A percentile compares a stretch with the other conserved stretches of the same genome.
phyloP scores from a whole-genome alignment of 2,329 filamentous ascomycete genomes.

The Xylaria polymorpha region DNA sequence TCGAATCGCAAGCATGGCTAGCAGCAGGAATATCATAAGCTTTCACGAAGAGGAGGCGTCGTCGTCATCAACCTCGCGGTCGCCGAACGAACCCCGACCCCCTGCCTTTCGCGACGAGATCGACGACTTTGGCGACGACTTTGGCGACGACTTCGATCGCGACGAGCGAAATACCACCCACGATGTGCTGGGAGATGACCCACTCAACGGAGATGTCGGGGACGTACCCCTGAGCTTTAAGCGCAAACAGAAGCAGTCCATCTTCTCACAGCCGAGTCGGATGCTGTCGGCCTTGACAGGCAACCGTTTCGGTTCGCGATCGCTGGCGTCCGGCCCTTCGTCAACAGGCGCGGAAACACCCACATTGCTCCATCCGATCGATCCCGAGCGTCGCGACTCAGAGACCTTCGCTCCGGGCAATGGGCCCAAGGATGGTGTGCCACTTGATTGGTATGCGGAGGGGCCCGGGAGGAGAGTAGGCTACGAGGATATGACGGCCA shows the following conservation, averaged over 20 bases:
- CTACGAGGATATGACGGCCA: slow-evolving; percentile 96
- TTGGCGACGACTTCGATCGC: slow-evolving; percentile 44
- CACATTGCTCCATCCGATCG: slow-evolving; percentile 42
- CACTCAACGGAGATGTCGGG: slow-evolving; percentile 61
- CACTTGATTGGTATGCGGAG: slow-evolving; percentile 87
- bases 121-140: slow-evolving; percentile 49
- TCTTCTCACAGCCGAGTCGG: slow-evolving; percentile 60
- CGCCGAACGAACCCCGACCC: slow-evolving; percentile 40
- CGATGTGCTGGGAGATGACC: slow-evolving; percentile 65
- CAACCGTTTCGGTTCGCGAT: slow-evolving; percentile 47
- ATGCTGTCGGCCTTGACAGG: slow-evolving; percentile 62
- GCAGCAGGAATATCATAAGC: slow-evolving; percentile 48
- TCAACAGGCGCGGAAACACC: slow-evolving; percentile 44
- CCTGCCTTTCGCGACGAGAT: slow-evolving; percentile 51
- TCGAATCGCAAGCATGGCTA: slow-evolving; percentile 47
- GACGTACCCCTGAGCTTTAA: slow-evolving; percentile 74
- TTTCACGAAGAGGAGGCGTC: slow-evolving; percentile 45
- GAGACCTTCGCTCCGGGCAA: slow-evolving; percentile 29
- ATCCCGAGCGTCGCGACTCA: slow-evolving; percentile 37
- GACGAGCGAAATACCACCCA: slow-evolving; percentile 48
- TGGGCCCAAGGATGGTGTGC: slow-evolving; percentile 59
- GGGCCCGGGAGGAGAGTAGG: slow-evolving; percentile 89
- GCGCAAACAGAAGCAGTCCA: slow-evolving; percentile 69
- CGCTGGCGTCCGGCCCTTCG: slow-evolving; percentile 20
- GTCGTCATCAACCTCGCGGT: slow-evolving; percentile 45